A percentile compares a stretch with the other conserved stretches of the same genome.
phyloP scores from a whole-genome alignment of 345 rosid genomes.

The Hibiscus mutabilis region DNA sequence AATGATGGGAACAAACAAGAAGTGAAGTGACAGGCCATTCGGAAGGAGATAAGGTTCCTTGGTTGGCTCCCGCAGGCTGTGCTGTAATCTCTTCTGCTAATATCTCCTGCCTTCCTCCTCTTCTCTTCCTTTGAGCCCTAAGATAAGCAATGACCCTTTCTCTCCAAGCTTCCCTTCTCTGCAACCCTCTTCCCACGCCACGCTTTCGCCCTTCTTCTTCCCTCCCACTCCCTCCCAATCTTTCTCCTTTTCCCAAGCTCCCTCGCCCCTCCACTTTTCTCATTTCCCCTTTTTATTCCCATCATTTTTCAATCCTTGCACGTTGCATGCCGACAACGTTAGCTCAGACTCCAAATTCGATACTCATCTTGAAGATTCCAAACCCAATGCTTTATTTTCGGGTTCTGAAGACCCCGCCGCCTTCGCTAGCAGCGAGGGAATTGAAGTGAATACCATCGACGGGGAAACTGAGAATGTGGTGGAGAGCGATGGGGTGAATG shows the following conservation, averaged over 20 bases:
- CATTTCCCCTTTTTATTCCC: too few relatives aligned
- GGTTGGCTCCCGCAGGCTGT: too few relatives aligned
- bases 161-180: constrained; percentile 71
- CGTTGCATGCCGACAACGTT: constrained; percentile 37
- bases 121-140: too few relatives aligned
- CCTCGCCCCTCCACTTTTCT: constrained; percentile 16
- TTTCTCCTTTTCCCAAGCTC: constrained; percentile 14
- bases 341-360: constrained; percentile 13
- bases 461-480: constrained; percentile 11
- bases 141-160: constrained; percentile 42
- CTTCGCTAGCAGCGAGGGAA: background rate
- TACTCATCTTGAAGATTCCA: too few relatives aligned
- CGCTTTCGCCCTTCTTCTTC: constrained; percentile 13
- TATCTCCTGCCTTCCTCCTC: too few relatives aligned
- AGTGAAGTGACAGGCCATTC: too few relatives aligned
- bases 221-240: too few relatives aligned
- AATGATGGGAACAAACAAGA: too few relatives aligned
- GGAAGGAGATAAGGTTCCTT: too few relatives aligned
- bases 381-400: background rate
- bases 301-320: background rate
- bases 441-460: background rate
- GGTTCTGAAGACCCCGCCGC: background rate
- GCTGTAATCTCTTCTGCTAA: too few relatives aligned
- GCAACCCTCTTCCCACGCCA: constrained; percentile 25
- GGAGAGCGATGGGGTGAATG: constrained; percentile 16